A percentile compares a stretch with the other conserved stretches of the same genome.
phyloP scores from a whole-genome alignment of 2,329 filamentous ascomycete species.

The Hymenoscyphus fraxineus region DNA sequence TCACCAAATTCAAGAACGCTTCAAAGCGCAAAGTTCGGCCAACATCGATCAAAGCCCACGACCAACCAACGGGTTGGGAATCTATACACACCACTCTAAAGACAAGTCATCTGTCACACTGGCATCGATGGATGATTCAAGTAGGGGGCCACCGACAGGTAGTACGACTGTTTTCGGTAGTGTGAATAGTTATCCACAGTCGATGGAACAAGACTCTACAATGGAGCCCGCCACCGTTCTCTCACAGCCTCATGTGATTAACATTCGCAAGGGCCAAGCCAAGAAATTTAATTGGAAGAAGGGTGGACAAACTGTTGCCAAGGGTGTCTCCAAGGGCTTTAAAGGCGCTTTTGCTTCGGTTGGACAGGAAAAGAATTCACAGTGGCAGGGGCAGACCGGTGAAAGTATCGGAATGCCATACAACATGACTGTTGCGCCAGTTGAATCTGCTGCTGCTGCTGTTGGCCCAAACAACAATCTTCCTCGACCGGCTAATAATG shows the following conservation, averaged over 20 bases:
- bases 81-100: slow-evolving; percentile 52
- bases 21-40: slow-evolving; percentile 69
- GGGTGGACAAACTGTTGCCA: slow-evolving; percentile 87
- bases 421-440: slow-evolving; percentile 59
- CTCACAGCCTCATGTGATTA: slow-evolving; percentile 79
- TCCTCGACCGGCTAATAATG: slow-evolving; percentile 27
- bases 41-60: slow-evolving; percentile 39
- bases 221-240: slow-evolving; percentile 34
- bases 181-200: slow-evolving; percentile 30
- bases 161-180: slow-evolving; percentile 36
- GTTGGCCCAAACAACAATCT: slow-evolving; percentile 24
- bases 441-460: slow-evolving; percentile 42
- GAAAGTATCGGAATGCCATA: slow-evolving; percentile 69
- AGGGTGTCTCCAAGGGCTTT: slow-evolving; percentile 89
- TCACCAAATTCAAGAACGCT: slow-evolving; percentile 87
- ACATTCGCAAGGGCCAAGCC: slow-evolving; percentile 82
- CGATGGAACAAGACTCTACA: slow-evolving; percentile 34
- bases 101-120: slow-evolving; percentile 41
- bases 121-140: slow-evolving; percentile 31
- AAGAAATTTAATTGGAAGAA: slow-evolving; percentile 99
- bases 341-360: slow-evolving; percentile 71
- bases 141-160: slow-evolving; percentile 41
- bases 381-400: slow-evolving; percentile 51
- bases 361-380: slow-evolving; percentile 52
- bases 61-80: slow-evolving; percentile 57